These are phyloP conservation scores for Entrophospora sp. DNA, from an alignment of 192 early-diverging fungal genomes.

Conservation along the genomic window DNA sequence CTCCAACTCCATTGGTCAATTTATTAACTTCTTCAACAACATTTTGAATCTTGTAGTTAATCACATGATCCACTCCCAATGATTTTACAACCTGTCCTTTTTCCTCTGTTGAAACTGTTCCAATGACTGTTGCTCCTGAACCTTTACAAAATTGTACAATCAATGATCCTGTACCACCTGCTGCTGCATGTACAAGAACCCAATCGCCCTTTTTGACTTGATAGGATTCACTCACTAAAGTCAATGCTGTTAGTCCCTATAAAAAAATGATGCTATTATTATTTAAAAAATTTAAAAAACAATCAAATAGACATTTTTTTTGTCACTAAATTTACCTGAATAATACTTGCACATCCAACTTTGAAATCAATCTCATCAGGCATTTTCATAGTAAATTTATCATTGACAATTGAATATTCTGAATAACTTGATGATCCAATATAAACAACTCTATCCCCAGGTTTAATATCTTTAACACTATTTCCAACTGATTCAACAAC, in stretches of 20 bases:
- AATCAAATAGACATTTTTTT: background rate
- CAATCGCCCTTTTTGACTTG: slow-evolving; percentile 63
- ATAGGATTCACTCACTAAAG: slow-evolving; percentile 62
- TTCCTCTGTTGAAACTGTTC: slow-evolving; percentile 62
- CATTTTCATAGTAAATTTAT: slow-evolving; percentile 27
- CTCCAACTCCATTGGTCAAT: slow-evolving; percentile 66
- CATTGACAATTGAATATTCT: slow-evolving; percentile 54
- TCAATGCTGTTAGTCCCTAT: slow-evolving; percentile 78
- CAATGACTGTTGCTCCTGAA: slow-evolving; percentile 81
- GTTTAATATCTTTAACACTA: slow-evolving; percentile 48
- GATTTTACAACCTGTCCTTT: slow-evolving; percentile 56
- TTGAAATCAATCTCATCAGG: slow-evolving; percentile 40
- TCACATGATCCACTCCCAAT: slow-evolving; percentile 63
- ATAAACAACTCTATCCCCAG: slow-evolving; percentile 81
- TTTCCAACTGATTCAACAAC: slow-evolving; percentile 69
- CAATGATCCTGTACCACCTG: slow-evolving; percentile 79
- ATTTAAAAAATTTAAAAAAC: background rate
- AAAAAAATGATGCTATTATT: slow-evolving; percentile 33
- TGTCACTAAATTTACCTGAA: slow-evolving; percentile 64
- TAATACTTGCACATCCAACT: slow-evolving; percentile 49
- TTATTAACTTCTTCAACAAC: slow-evolving; percentile 58
- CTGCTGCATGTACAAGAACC: slow-evolving; percentile 83
- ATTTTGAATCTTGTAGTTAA: slow-evolving; percentile 56
- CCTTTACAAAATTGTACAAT: slow-evolving; percentile 69
- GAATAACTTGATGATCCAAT: slow-evolving; percentile 57